A percentile compares a stretch with the other conserved stretches of the same genome.
These are phyloP conservation scores for Neurospora sp. DNA, from an alignment of 2,329 filamentous ascomycete species.

Conservation along the genomic window DNA sequence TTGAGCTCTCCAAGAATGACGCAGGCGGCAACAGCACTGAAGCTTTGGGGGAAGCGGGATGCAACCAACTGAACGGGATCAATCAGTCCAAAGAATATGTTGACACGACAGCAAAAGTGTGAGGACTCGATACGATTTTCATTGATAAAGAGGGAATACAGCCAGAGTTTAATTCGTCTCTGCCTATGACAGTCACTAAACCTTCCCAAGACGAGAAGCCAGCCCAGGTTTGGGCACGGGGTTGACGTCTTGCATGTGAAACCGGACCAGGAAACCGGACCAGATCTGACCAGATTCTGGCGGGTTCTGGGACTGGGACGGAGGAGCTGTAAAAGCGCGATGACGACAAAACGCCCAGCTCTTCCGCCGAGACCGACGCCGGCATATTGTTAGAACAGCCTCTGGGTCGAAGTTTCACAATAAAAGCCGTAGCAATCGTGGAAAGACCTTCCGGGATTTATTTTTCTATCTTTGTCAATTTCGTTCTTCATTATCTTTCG, in stretches of 20 bases:
- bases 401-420: not conserved
- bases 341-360: conserved; percentile 13
- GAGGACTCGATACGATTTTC: not conserved
- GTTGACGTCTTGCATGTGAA: conserved; percentile 9
- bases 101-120: not conserved
- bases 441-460: not conserved
- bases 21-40: not conserved
- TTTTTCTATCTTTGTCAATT: not conserved
- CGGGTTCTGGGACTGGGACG: conserved; percentile 2
- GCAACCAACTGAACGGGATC: not conserved
- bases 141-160: not conserved
- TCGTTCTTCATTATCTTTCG: not conserved
- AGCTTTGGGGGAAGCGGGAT: not conserved
- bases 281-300: conserved; percentile 1
- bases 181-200: not conserved
- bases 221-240: not conserved
- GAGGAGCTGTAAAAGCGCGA: conserved; percentile 2
- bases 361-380: not conserved
- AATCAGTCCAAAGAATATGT: not conserved
- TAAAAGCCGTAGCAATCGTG: not conserved
- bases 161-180: not conserved
- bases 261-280: not conserved
- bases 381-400: not conserved
- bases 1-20: not conserved
- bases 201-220: not conserved